These are phyloP conservation scores for Leishmania guyanensis DNA, from an alignment of 208 protist species.

Conservation along the genomic window DNA sequence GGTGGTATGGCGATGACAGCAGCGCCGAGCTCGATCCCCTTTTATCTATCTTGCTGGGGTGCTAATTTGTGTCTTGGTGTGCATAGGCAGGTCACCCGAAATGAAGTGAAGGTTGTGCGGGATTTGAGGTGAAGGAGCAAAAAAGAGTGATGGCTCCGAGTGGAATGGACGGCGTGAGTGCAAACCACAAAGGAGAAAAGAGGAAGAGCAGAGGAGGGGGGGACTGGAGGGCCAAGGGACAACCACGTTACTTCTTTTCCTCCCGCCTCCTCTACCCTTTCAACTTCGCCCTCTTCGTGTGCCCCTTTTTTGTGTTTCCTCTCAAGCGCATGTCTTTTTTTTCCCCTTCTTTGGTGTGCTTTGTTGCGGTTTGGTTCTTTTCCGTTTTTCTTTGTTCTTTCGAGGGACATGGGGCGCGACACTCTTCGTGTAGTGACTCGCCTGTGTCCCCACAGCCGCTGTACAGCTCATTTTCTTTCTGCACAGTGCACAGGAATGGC, in stretches of 20 bases:
- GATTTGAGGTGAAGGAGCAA: not conserved
- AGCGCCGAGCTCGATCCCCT: not conserved
- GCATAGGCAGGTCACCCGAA: not conserved
- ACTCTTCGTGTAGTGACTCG: not conserved
- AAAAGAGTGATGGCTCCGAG: not conserved
- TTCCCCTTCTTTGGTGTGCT: not conserved
- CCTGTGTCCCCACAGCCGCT: not conserved
- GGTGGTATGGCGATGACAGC: not conserved
- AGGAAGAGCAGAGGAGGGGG: not conserved
- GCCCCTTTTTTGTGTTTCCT: not conserved
- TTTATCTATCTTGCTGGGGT: not conserved
- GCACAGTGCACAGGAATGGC: not conserved
- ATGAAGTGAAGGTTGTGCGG: not conserved
- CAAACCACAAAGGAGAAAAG: not conserved
- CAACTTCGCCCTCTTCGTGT: not conserved
- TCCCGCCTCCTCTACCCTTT: not conserved
- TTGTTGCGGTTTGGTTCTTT: conserved; percentile 2
- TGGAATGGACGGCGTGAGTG: not conserved
- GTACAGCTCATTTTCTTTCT: not conserved
- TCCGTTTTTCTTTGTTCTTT: conserved; percentile 2
- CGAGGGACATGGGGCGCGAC: not conserved
- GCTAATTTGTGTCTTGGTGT: conserved; percentile 7
- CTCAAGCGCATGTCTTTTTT: not conserved
- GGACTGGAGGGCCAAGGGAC: not conserved
- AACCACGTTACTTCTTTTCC: not conserved